phyloP scores from a whole-genome alignment of 441 rosid genomes.

The California macrophylla region DNA sequence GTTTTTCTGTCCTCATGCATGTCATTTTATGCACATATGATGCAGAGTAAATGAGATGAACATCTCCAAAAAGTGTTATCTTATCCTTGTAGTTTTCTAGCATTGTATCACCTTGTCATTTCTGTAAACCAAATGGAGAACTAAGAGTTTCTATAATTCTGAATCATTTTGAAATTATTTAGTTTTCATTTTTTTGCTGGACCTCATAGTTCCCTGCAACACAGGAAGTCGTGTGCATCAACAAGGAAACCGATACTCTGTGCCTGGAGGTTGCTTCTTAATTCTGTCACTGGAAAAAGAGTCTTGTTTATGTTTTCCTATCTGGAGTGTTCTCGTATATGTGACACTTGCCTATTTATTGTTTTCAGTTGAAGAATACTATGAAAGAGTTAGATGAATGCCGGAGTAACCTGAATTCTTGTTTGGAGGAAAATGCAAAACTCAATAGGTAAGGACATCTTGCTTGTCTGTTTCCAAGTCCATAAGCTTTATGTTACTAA shows the following conservation, averaged over 20 bases:
- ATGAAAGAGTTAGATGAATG: slow-evolving; percentile 61
- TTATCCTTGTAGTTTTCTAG: slow-evolving; percentile 7
- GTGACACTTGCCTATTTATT: slow-evolving; percentile 18
- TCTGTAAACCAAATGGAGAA: background rate
- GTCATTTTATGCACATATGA: background rate
- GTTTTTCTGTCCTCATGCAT: background rate
- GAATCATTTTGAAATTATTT: background rate
- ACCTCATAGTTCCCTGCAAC: slow-evolving; percentile 11
- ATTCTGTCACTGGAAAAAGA: slow-evolving; percentile 13
- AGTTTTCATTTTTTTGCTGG: slow-evolving; percentile 7
- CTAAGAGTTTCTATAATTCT: background rate
- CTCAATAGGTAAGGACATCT: slow-evolving; percentile 51
- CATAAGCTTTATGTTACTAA: slow-evolving; percentile 14
- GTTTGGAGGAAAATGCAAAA: slow-evolving; percentile 74
- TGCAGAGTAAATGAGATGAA: background rate
- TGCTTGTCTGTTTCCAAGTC: slow-evolving; percentile 16
- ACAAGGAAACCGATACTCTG: slow-evolving; percentile 46
- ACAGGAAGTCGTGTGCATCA: slow-evolving; percentile 38
- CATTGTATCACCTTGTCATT: slow-evolving; percentile 2
- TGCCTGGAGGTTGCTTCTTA: slow-evolving; percentile 53
- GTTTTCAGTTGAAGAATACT: slow-evolving; percentile 51
- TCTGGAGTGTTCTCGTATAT: slow-evolving; percentile 13
- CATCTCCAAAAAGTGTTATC: background rate
- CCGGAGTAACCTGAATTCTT: slow-evolving; percentile 51
- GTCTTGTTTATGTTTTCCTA: slow-evolving; percentile 10